A percentile compares a stretch with the other conserved stretches of the same genome.
These are phyloP conservation scores for Abelmoschus esculentus DNA, from an alignment of 345 rosid species.

Conservation along the genomic window DNA sequence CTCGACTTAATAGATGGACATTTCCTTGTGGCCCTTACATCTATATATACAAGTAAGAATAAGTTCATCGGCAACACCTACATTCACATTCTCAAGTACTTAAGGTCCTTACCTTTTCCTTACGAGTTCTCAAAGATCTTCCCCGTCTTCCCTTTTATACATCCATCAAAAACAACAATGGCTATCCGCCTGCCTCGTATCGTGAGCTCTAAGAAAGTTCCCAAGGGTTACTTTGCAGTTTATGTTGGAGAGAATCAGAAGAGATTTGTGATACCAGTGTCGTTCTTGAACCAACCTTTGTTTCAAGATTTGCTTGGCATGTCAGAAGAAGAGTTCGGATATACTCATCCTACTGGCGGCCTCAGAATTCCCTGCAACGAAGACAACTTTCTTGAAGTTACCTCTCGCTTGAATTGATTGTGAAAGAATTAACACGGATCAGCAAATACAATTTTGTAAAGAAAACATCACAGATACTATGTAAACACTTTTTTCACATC, in stretches of 20 bases:
- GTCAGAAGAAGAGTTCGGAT: constrained; percentile 36
- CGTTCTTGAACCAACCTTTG: constrained; percentile 22
- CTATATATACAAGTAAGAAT: background rate
- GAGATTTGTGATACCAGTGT: constrained; percentile 29
- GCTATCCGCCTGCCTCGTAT: constrained; percentile 9
- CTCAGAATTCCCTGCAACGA: constrained; percentile 34
- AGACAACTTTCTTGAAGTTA: constrained; percentile 17
- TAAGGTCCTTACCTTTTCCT: background rate
- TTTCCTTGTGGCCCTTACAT: background rate
- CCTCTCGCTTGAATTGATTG: background rate
- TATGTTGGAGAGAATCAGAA: constrained; percentile 28
- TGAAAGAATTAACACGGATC: background rate
- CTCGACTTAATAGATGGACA: background rate
- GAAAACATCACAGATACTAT: background rate
- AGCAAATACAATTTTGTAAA: constrained; percentile 6
- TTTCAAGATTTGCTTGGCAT: constrained; percentile 27
- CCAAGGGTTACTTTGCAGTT: constrained; percentile 7
- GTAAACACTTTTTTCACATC: constrained; percentile 5
- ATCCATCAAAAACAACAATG: background rate
- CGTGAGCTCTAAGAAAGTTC: constrained; percentile 12
- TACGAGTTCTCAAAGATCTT: background rate
- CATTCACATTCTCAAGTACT: background rate
- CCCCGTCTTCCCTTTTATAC: background rate
- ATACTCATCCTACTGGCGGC: constrained; percentile 32
- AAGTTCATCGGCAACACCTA: background rate